These are phyloP conservation scores for Blastocystis sp. DNA, from an alignment of 352 stramenopile genomes.

Conservation along the genomic window DNA sequence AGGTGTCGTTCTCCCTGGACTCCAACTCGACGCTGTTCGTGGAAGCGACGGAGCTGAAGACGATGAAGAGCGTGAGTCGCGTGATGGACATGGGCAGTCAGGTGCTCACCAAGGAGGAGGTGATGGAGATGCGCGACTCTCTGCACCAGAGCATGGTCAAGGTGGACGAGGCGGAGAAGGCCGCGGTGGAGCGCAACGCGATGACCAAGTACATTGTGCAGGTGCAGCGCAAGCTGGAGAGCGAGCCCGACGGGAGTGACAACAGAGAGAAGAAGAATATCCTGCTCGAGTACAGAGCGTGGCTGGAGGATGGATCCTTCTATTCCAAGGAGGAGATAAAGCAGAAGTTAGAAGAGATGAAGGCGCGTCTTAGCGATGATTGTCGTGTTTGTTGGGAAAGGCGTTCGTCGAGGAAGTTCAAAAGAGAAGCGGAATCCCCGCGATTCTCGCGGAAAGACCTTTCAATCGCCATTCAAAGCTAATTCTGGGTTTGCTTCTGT, in stretches of 20 bases:
- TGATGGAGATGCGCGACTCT: not conserved
- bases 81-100: constrained; percentile 58
- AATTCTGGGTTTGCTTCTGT: not conserved
- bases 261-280: not conserved
- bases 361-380: not conserved
- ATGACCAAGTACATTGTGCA: not conserved
- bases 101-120: not conserved
- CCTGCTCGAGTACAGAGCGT: not conserved
- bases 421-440: constrained; percentile 6
- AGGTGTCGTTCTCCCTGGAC: constrained; percentile 36
- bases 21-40: constrained; percentile 57
- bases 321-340: not conserved
- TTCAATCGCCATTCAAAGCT: constrained; percentile 12
- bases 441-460: not conserved
- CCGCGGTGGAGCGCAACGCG: constrained; percentile 4
- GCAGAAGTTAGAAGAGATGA: not conserved
- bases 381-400: not conserved
- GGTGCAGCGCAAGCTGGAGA: not conserved
- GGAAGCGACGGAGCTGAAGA: constrained; percentile 17
- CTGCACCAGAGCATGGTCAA: not conserved
- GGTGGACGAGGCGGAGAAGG: not conserved
- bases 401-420: not conserved
- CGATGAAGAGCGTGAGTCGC: not conserved
- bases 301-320: not conserved
- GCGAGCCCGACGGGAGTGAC: not conserved